phyloP scores from a whole-genome alignment of 805 yeast species.

The Teunomyces stri region DNA sequence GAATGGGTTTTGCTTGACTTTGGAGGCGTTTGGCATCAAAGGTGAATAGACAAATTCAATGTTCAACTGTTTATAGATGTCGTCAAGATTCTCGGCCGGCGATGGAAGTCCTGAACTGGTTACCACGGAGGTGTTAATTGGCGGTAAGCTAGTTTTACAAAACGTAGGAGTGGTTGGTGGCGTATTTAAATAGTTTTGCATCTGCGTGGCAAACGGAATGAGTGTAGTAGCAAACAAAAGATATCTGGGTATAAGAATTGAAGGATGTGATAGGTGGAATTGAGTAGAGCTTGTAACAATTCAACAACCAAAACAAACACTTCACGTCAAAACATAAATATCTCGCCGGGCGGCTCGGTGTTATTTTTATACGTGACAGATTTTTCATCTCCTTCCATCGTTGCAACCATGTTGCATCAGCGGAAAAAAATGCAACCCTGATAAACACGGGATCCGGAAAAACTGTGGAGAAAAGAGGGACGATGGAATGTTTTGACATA shows the following conservation, averaged over 20 bases:
- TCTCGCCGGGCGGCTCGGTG: background rate
- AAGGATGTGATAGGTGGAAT: background rate
- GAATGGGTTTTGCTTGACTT: constrained; percentile 37
- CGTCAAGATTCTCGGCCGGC: constrained; percentile 7
- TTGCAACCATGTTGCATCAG: constrained; percentile 1
- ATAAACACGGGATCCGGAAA: background rate
- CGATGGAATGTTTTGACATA: no score
- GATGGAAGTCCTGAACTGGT: background rate
- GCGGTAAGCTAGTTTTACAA: constrained; percentile 1
- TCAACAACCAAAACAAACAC: background rate
- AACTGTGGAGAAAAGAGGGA: background rate
- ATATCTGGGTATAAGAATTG: background rate
- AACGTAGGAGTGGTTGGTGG: constrained; percentile 13
- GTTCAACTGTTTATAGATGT: constrained; percentile 12
- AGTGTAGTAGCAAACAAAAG: background rate
- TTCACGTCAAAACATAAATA: background rate
- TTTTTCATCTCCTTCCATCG: background rate
- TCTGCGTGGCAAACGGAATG: background rate
- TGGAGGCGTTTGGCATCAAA: constrained; percentile 38
- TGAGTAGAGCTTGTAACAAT: background rate
- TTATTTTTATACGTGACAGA: constrained; percentile 3
- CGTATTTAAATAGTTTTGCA: constrained; percentile 10
- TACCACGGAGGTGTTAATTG: constrained; percentile 3
- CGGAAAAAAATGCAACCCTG: constrained; percentile 2
- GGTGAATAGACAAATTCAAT: constrained; percentile 26